Conservation (phyloP, 805 yeast species). For the Saturnispora gosingensis region DNA sequence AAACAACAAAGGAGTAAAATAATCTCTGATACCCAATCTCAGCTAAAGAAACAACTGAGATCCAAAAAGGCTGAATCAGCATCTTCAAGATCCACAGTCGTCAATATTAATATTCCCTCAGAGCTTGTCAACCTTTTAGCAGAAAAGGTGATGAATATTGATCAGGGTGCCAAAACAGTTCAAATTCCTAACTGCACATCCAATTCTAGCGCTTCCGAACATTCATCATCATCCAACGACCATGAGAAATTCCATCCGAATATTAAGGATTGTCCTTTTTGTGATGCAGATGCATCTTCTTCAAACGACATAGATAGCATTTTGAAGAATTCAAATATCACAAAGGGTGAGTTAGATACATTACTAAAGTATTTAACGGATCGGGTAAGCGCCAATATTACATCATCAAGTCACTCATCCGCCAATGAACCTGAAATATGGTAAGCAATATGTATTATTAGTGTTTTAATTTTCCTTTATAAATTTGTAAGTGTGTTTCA, state of each 20-base stretch:
- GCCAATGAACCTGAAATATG: neutral
- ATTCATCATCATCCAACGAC: neutral
- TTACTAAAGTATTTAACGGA: slow-evolving; percentile 1
- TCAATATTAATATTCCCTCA: slow-evolving; percentile 4
- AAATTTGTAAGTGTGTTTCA: neutral
- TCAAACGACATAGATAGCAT: neutral
- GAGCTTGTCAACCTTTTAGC: slow-evolving; percentile 5
- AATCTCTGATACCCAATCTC: neutral
- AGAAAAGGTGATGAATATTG: slow-evolving; percentile 2
- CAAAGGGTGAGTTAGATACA: slow-evolving; percentile 3
- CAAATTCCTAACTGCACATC: neutral
- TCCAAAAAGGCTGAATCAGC: neutral
- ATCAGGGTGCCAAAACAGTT: neutral
- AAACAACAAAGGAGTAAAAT: slow-evolving; percentile 6
- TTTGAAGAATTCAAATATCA: neutral
- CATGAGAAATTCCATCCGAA: slow-evolving; percentile 3
- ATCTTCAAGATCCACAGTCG: slow-evolving; percentile 1
- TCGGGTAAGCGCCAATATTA: neutral
- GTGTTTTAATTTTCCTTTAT: neutral
- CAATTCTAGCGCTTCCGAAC: neutral
- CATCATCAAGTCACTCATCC: neutral
- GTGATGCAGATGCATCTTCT: neutral
- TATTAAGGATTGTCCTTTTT: slow-evolving; percentile 5
- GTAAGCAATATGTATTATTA: neutral
- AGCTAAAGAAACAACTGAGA: neutral